A percentile compares a stretch with the other conserved stretches of the same genome.
These are phyloP conservation scores for Monosporascus cannonballus DNA, from an alignment of 2,329 filamentous ascomycete species.

Conservation along the genomic window DNA sequence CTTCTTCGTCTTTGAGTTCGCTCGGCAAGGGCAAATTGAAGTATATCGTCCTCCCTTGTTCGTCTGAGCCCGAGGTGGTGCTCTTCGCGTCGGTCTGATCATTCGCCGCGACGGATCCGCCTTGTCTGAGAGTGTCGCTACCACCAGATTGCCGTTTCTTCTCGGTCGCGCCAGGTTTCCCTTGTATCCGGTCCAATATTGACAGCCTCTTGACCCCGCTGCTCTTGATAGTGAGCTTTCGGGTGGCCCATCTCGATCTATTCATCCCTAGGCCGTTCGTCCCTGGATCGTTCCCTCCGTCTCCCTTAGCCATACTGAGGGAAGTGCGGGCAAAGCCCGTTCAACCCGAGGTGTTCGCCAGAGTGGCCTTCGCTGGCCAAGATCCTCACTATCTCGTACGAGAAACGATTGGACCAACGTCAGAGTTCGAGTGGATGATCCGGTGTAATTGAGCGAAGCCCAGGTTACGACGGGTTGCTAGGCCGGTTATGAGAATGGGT, in stretches of 20 bases:
- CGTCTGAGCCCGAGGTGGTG: slow-evolving; percentile 31
- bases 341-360: slow-evolving; percentile 36
- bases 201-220: slow-evolving; percentile 75
- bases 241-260: slow-evolving; percentile 93
- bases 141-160: slow-evolving; percentile 55
- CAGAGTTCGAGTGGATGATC: neutral
- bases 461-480: neutral
- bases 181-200: slow-evolving; percentile 70
- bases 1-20: slow-evolving; percentile 73
- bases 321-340: slow-evolving; percentile 37
- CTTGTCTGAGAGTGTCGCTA: slow-evolving; percentile 22
- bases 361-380: slow-evolving; percentile 29
- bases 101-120: slow-evolving; percentile 21
- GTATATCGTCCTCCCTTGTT: slow-evolving; percentile 58
- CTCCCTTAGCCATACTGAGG: slow-evolving; percentile 30
- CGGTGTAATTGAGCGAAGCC: slow-evolving; percentile 1
- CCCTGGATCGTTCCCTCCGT: slow-evolving; percentile 14
- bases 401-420: neutral
- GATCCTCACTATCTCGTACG: slow-evolving; percentile 1
- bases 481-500: neutral
- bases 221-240: slow-evolving; percentile 70
- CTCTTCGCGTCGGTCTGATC: slow-evolving; percentile 31
- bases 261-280: slow-evolving; percentile 53
- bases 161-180: slow-evolving; percentile 54
- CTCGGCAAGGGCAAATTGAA: slow-evolving; percentile 80